phyloP scores from a whole-genome alignment of 495 filamentous ascomycete species.

The Aeminium ludgeri region DNA sequence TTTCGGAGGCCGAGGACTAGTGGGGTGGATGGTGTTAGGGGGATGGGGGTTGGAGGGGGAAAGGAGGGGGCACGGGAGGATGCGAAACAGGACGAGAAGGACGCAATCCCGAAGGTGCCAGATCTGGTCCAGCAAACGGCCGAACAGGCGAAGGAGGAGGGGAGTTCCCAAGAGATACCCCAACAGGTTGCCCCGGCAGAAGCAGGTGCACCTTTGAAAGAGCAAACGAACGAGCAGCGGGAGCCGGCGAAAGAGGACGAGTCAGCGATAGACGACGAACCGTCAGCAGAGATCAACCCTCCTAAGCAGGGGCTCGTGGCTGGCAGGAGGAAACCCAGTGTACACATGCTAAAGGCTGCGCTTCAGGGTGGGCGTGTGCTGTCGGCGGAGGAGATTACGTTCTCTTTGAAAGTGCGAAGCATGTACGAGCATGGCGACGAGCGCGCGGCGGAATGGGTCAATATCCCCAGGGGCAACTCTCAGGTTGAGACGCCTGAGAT shows the following conservation, averaged over 20 bases:
- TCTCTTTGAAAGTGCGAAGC: constrained; percentile 74
- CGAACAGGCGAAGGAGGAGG: too few relatives aligned
- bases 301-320: constrained; percentile 5
- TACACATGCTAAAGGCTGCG: constrained; percentile 9
- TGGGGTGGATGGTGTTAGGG: too few relatives aligned
- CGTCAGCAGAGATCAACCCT: background rate
- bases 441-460: constrained; percentile 34
- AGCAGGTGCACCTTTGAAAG: too few relatives aligned
- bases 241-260: background rate
- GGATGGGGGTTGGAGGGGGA: too few relatives aligned
- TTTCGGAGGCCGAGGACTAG: too few relatives aligned
- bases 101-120: too few relatives aligned
- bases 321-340: constrained; percentile 13
- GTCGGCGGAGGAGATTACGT: constrained; percentile 66
- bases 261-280: background rate
- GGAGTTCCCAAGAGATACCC: too few relatives aligned
- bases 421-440: constrained; percentile 72
- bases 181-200: too few relatives aligned
- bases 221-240: background rate
- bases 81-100: too few relatives aligned
- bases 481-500: background rate
- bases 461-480: background rate
- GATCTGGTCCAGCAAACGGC: too few relatives aligned
- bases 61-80: too few relatives aligned
- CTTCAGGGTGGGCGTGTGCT: constrained; percentile 27